These are phyloP conservation scores for Dinochytrium kinnereticum DNA, from an alignment of 371 early-diverging fungal genomes.

Conservation along the genomic window DNA sequence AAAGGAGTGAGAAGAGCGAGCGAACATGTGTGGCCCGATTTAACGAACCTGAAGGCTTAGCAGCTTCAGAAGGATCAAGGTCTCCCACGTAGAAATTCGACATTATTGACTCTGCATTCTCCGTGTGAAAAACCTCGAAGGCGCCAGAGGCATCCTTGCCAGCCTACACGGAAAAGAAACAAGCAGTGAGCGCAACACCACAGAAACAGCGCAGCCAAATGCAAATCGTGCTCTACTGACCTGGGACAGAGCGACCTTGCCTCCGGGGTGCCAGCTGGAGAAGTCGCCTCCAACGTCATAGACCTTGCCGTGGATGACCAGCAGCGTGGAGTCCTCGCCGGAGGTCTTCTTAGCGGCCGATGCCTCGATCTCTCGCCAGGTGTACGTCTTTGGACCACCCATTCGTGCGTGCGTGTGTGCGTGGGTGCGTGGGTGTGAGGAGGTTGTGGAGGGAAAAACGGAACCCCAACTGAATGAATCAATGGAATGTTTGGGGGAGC, in stretches of 20 bases:
- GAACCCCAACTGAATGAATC: too few relatives aligned
- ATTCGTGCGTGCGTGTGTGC: too few relatives aligned
- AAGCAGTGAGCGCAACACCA: too few relatives aligned
- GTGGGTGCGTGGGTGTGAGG: too few relatives aligned
- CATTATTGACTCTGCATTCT: conserved; percentile 70
- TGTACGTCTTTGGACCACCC: conserved; percentile 12
- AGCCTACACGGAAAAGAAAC: conserved; percentile 73
- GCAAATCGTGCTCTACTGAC: too few relatives aligned
- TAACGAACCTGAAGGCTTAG: conserved; percentile 27
- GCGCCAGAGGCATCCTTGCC: conserved; percentile 89
- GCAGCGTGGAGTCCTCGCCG: conserved; percentile 44
- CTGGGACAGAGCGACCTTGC: conserved; percentile 47
- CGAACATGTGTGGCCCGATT: background rate
- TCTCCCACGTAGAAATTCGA: conserved; percentile 84
- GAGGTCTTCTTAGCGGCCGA: conserved; percentile 30
- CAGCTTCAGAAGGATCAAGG: conserved; percentile 54
- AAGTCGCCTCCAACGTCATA: conserved; percentile 85
- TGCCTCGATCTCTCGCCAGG: conserved; percentile 49
- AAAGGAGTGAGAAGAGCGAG: background rate
- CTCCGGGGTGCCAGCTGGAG: conserved; percentile 85
- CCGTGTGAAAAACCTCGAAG: conserved; percentile 86
- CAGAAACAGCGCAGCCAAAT: too few relatives aligned
- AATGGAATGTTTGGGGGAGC: too few relatives aligned
- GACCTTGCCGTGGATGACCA: conserved; percentile 81
- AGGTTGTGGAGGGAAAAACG: too few relatives aligned